Evolutionary conservation across 768 basidiomycete genomes (phyloP).

Genomic region (Phanerochaete carnosa): DNA sequence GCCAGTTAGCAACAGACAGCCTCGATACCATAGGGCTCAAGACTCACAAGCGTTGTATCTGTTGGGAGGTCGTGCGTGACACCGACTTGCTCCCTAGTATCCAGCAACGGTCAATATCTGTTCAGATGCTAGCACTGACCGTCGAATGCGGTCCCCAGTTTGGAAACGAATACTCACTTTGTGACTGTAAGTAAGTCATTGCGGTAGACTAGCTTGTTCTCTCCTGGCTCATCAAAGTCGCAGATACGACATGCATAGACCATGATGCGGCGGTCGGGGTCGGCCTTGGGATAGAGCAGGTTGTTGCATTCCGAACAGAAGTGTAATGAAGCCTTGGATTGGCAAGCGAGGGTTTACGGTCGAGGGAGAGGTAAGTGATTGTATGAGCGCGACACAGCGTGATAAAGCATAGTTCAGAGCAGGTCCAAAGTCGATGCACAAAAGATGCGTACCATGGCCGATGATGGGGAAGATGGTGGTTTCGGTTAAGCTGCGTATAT

Average conservation of each 20-base stretch:
- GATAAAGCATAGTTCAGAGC: neutral
- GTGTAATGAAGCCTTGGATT: conserved; percentile 69
- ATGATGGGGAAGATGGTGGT: conserved; percentile 5
- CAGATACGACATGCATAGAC: conserved; percentile 93
- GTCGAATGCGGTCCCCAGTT: neutral
- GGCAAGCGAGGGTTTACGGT: neutral
- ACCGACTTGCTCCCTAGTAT: conserved; percentile 83
- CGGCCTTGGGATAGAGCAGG: conserved; percentile 89
- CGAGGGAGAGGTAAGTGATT: too few species aligned
- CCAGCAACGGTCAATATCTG: neutral
- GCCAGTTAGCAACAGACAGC: neutral
- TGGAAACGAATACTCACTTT: conserved; percentile 53
- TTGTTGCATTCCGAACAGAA: conserved; percentile 97
- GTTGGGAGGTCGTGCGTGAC: conserved; percentile 84
- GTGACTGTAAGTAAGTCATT: conserved; percentile 93
- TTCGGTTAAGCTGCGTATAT: neutral
- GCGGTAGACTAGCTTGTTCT: conserved; percentile 87
- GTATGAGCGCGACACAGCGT: neutral
- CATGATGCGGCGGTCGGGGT: conserved; percentile 79
- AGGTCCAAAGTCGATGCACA: neutral
- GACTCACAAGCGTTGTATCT: conserved; percentile 81
- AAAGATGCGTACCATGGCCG: conserved; percentile 2
- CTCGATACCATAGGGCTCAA: neutral
- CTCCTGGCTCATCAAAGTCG: conserved; percentile 76
- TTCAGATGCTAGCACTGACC: neutral